These are phyloP conservation scores for Cucurbita maxima DNA, from an alignment of 306 rosid genomes.

Conservation along the genomic window DNA sequence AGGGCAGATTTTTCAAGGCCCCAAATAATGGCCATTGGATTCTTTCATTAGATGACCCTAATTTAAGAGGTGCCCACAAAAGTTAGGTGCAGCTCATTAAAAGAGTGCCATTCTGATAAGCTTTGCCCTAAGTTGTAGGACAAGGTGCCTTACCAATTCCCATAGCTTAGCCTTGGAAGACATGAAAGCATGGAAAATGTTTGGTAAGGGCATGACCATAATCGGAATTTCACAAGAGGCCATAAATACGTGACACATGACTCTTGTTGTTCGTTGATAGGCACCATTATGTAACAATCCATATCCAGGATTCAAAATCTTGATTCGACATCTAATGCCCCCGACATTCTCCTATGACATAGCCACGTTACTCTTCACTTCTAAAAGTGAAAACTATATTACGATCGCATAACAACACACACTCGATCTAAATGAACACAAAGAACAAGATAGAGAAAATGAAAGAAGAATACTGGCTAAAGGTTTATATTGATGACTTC, in stretches of 20 bases:
- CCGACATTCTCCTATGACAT: too few species aligned
- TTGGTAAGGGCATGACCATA: background rate
- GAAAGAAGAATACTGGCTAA: too few species aligned
- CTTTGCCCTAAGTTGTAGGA: background rate
- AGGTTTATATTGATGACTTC: too few species aligned
- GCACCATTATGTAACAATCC: too few species aligned
- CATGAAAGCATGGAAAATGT: background rate
- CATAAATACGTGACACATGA: background rate
- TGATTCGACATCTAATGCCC: too few species aligned
- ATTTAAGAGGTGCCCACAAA: background rate
- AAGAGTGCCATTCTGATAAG: background rate
- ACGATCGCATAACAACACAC: too few species aligned
- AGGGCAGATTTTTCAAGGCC: background rate
- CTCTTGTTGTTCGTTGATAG: too few species aligned
- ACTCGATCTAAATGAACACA: too few species aligned
- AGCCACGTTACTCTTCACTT: too few species aligned
- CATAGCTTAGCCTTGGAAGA: background rate
- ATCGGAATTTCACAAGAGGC: background rate
- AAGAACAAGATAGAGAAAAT: too few species aligned
- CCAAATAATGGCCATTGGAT: background rate
- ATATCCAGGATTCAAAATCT: too few species aligned
- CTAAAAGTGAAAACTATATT: too few species aligned
- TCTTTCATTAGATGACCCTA: background rate
- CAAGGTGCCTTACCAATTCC: background rate
- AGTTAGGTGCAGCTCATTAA: constrained; percentile 1